Evolutionary conservation across 2,329 filamentous ascomycete genomes (phyloP), one percentile per base, ranked within the genome.

Genomic region (Aureobasidium vineae): DNA sequence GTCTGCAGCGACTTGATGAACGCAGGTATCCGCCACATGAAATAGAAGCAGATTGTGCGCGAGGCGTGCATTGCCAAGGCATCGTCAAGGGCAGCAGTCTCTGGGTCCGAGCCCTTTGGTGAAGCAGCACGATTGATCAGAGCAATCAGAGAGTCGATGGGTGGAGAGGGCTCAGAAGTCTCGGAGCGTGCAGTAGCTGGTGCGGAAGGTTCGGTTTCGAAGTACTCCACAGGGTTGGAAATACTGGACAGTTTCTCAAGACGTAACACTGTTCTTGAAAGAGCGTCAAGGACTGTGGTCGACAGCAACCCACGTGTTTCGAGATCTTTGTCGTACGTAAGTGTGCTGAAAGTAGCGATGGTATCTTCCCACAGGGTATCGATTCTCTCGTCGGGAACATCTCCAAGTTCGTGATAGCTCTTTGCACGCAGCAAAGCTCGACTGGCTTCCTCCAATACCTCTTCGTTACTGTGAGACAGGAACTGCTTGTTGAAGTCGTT

Each of bases 401-500:
- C 95, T 70, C 93, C 90, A 40, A 97, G 86, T 73, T 97, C 94
- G 68, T 95, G 92, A 69, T 92, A 94, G 68, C 88, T 88, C 70
- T 91, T 88, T 10, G 94, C 92, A 74, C 96, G 92, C 38, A 97
- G 80, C 43, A 99, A 85, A 5, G 93, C 91, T 26, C 87, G 84
- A 33, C 90, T 89, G 16, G 92, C 94, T 76, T 97, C 93, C 13
- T 87, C 87, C 53, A 99, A 83, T 21, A 98, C 93, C 65, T 86
- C 86, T 72, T 91, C 90, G 73, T 96, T 91, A 50, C 91, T 90
- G 74, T 99, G 95, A n/a, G 92, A 88, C 72, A 90, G 88, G 79
- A 99, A 98, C 72, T 99, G 95, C 67, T 91, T 92, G 76, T 91
- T 92, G 71, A 98, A 92, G 73, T 97, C 93, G 71, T 97, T 92